A percentile compares a stretch with the other conserved stretches of the same genome.
Conservation (phyloP, 2,329 filamentous ascomycete genomes). For the Beauveria sp. region DNA sequence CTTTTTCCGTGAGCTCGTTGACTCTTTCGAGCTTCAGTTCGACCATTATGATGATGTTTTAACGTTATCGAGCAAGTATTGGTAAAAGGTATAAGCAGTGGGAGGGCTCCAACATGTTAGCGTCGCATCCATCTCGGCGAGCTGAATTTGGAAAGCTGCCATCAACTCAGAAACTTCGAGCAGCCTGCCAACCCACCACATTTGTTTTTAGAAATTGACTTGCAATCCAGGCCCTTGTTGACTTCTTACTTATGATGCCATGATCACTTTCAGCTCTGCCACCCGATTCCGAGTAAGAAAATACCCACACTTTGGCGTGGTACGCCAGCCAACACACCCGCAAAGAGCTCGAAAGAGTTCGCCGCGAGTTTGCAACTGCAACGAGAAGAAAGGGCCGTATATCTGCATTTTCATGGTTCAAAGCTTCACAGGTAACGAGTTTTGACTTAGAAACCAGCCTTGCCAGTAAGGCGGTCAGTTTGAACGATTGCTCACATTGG, state of each 20-base stretch:
- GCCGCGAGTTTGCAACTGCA: no score
- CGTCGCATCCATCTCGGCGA: background rate
- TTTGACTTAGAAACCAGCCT: background rate
- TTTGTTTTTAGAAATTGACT: no score
- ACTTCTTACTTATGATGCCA: background rate
- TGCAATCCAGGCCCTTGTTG: background rate
- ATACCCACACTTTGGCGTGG: no score
- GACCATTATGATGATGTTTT: background rate
- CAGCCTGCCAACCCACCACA: background rate
- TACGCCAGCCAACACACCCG: no score
- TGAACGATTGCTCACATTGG: background rate
- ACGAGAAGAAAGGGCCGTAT: no score
- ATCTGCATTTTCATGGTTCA: no score
- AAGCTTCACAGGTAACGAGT: no score
- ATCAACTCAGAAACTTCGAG: background rate
- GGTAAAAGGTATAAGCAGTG: background rate
- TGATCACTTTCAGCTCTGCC: background rate
- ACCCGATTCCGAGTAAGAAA: background rate
- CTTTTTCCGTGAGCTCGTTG: background rate
- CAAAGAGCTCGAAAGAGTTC: no score
- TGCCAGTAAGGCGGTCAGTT: background rate
- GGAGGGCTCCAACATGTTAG: background rate
- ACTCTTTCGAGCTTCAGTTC: constrained; percentile 9
- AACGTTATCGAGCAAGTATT: background rate
- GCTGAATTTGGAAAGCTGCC: background rate